A percentile compares a stretch with the other conserved stretches of the same genome.
Evolutionary conservation across 23 red algal species (phyloP).

Genomic region (Rhodosorus marinus): DNA sequence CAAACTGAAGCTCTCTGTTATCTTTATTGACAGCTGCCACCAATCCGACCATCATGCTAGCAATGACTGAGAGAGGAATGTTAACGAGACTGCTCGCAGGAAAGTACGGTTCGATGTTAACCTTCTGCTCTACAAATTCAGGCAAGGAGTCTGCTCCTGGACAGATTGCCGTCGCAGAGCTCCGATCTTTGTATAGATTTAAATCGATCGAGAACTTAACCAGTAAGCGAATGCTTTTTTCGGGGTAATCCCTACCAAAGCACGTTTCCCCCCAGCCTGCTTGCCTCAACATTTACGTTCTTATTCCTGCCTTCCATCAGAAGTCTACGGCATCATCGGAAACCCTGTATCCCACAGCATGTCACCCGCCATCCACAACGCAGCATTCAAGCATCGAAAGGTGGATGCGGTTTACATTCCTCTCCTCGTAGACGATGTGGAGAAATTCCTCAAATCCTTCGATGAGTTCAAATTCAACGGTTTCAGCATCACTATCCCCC

Average conservation of each 20-base stretch:
- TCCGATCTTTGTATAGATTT: constrained; percentile 49
- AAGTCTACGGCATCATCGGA: constrained; percentile 77
- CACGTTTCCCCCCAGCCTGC: too few species aligned
- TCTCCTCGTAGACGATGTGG: constrained; percentile 16
- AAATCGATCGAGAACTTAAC: constrained; percentile 9
- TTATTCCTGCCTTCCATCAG: constrained; percentile 14
- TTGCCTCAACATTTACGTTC: too few species aligned
- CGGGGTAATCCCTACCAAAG: too few species aligned
- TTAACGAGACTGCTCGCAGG: constrained; percentile 34
- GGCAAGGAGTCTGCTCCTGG: constrained; percentile 59
- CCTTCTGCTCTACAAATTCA: constrained; percentile 34
- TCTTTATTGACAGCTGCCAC: not conserved
- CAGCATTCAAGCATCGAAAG: constrained; percentile 13
- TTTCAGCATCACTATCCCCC: constrained; percentile 77
- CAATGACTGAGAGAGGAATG: constrained; percentile 61
- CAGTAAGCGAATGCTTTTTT: too few species aligned
- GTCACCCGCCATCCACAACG: constrained; percentile 75
- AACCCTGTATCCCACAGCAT: constrained; percentile 56
- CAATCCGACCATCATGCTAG: constrained; percentile 38
- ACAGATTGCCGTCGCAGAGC: constrained; percentile 27
- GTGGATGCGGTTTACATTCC: constrained; percentile 51
- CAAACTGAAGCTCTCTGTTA: not conserved
- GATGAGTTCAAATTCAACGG: constrained; percentile 35
- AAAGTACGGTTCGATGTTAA: constrained; percentile 64
- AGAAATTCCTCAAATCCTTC: constrained; percentile 31